Percentiles rank a stretch among this genome's conserved stretches.
These are phyloP conservation scores for Fusarium mexicanum DNA, from an alignment of 2,329 filamentous ascomycete genomes.

Conservation along the genomic window DNA sequence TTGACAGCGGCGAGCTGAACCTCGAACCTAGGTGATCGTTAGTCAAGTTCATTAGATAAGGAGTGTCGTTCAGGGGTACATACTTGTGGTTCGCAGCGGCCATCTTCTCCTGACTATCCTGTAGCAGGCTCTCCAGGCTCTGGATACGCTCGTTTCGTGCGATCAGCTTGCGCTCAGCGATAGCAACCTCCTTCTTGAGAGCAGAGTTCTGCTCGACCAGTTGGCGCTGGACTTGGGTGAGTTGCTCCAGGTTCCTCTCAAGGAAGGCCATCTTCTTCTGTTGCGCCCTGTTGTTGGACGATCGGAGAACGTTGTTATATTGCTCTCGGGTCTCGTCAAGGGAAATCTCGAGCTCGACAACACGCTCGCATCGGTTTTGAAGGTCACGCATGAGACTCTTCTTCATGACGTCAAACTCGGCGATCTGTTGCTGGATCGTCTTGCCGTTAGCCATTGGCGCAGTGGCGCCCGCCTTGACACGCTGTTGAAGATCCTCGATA, in stretches of 20 bases:
- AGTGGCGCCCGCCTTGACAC: constrained; percentile 69
- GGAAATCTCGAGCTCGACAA: constrained; percentile 97
- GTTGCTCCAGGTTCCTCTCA: constrained; percentile 96
- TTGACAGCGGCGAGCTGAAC: constrained; percentile 96
- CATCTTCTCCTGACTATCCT: constrained; percentile 98
- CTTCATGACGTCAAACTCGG: constrained; percentile 99
- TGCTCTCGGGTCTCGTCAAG: constrained; percentile 97
- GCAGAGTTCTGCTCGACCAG: constrained; percentile 97
- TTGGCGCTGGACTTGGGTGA: constrained; percentile 96
- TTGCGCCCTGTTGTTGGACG: constrained; percentile 96
- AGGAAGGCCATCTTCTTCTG: constrained; percentile 99
- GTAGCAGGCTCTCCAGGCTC: constrained; percentile 88
- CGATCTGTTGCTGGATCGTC: constrained; percentile 96
- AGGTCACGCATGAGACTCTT: constrained; percentile 99
- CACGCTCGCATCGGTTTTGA: constrained; percentile 96
- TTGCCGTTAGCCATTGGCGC: constrained; percentile 80
- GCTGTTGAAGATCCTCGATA: constrained; percentile 81
- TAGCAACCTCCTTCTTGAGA: constrained; percentile 98
- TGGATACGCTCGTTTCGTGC: constrained; percentile 97
- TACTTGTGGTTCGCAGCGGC: constrained; percentile 98
- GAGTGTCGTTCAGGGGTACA: constrained; percentile 47
- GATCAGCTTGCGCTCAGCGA: constrained; percentile 96
- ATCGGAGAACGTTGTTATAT: constrained; percentile 97
- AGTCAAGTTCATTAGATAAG: constrained; percentile 31
- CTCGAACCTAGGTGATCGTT: constrained; percentile 77